Evolutionary conservation across 495 filamentous ascomycete genomes (phyloP).

Genomic region (Alectoria sarmentosa): DNA sequence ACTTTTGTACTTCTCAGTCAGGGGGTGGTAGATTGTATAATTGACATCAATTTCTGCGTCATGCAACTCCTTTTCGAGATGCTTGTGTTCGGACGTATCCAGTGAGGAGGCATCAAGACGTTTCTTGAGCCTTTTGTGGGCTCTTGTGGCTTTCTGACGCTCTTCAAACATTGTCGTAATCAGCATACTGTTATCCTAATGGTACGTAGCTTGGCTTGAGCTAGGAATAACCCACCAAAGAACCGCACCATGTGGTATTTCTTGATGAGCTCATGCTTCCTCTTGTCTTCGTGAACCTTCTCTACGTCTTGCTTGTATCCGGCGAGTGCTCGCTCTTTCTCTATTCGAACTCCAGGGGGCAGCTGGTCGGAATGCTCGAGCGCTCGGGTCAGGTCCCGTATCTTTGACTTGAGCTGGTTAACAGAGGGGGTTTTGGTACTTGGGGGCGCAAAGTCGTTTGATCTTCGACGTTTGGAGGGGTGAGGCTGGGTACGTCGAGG

Average conservation of each 20-base stretch:
- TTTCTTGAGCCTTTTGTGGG: slow-evolving; percentile 56
- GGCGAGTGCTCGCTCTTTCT: slow-evolving; percentile 74
- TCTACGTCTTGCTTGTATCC: slow-evolving; percentile 67
- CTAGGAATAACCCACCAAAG: slow-evolving; percentile 50
- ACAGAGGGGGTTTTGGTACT: slow-evolving; percentile 20
- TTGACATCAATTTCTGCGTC: slow-evolving; percentile 71
- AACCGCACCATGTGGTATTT: slow-evolving; percentile 95
- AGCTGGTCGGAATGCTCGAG: slow-evolving; percentile 54
- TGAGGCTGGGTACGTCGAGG: background rate
- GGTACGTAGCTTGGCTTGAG: background rate
- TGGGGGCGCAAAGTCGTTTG: background rate
- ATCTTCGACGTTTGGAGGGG: slow-evolving; percentile 4
- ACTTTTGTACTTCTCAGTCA: slow-evolving; percentile 69
- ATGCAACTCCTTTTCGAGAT: slow-evolving; percentile 53
- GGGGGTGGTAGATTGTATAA: slow-evolving; percentile 78
- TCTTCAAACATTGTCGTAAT: slow-evolving; percentile 43
- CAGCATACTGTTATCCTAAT: background rate
- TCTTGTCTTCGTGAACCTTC: slow-evolving; percentile 47
- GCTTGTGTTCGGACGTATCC: slow-evolving; percentile 33
- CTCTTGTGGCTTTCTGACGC: slow-evolving; percentile 72
- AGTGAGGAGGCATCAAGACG: slow-evolving; percentile 32
- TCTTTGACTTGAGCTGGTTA: slow-evolving; percentile 29
- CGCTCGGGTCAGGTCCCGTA: slow-evolving; percentile 53
- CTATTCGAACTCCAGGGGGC: slow-evolving; percentile 65
- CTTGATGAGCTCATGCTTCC: slow-evolving; percentile 64